Evolutionary conservation across 176 grass and related monocot species (phyloP).

Genomic region (Thinopyrum elongatum): DNA sequence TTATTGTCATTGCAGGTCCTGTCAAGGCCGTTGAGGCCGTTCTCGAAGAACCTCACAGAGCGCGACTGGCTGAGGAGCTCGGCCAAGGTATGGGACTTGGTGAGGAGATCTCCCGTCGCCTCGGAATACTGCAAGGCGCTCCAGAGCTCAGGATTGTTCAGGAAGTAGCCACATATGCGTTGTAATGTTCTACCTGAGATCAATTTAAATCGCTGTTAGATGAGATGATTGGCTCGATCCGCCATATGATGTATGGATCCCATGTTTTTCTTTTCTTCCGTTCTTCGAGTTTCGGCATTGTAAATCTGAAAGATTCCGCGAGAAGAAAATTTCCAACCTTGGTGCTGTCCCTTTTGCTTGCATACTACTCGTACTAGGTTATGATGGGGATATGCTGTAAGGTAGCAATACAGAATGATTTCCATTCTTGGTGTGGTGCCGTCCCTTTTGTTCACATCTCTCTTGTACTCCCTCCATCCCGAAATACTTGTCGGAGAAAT

Average conservation of each 20-base stretch:
- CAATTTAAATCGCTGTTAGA: not conserved
- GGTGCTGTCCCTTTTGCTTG: not conserved
- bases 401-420: no score
- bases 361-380: not conserved
- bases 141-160: constrained; percentile 71
- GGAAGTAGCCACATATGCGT: constrained; percentile 45
- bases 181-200: not conserved
- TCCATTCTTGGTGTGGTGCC: no score
- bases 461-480: no score
- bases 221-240: not conserved
- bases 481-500: no score
- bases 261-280: not conserved
- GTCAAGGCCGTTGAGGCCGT: constrained; percentile 53
- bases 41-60: constrained; percentile 73
- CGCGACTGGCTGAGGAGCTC: constrained; percentile 92
- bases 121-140: constrained; percentile 77
- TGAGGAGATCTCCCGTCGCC: constrained; percentile 75
- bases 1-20: constrained; percentile 48
- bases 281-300: not conserved
- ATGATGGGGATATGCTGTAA: not conserved
- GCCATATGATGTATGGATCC: not conserved
- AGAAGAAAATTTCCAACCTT: not conserved
- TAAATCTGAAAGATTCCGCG: not conserved
- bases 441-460: no score
- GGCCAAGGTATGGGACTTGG: constrained; percentile 85